Evolutionary conservation across 2,329 filamentous ascomycete species (phyloP).

Genomic region (Nigrospora sphaerica): DNA sequence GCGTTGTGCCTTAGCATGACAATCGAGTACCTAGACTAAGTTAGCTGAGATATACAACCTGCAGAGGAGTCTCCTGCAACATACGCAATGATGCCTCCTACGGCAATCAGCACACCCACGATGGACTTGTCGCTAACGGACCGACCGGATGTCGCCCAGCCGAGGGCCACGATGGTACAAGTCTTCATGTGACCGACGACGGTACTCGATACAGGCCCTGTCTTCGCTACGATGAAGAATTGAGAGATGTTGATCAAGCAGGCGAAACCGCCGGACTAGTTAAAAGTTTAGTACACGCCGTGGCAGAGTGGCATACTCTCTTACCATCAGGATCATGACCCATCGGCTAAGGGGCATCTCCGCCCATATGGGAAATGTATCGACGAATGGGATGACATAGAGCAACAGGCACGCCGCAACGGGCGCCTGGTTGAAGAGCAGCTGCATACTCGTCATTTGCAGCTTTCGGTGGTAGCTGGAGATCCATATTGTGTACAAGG

Average conservation of each 20-base stretch:
- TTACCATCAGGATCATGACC: conserved; percentile 52
- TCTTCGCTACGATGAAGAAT: conserved; percentile 56
- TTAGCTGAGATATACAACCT: neutral
- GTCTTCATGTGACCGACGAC: conserved; percentile 62
- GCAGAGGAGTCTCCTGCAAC: conserved; percentile 13
- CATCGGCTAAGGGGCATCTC: conserved; percentile 44
- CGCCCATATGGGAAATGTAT: conserved; percentile 52
- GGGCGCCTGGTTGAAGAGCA: conserved; percentile 62
- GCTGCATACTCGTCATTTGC: conserved; percentile 60
- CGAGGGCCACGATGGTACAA: conserved; percentile 56
- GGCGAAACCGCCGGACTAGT: conserved; percentile 54
- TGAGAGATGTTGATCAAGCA: conserved; percentile 59
- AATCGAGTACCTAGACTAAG: conserved; percentile 4
- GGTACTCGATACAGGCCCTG: conserved; percentile 56
- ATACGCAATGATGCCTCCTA: conserved; percentile 51
- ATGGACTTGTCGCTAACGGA: conserved; percentile 48
- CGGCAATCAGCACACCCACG: conserved; percentile 46
- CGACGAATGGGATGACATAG: conserved; percentile 59
- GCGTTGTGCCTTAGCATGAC: conserved; percentile 5
- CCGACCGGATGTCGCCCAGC: conserved; percentile 51
- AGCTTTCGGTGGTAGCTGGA: conserved; percentile 58
- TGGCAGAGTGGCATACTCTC: neutral
- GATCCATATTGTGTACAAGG: conserved; percentile 64
- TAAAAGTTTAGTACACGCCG: conserved; percentile 7
- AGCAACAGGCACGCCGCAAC: conserved; percentile 55